Conservation (phyloP, 805 yeast species). For the Candida sithepensis region DNA sequence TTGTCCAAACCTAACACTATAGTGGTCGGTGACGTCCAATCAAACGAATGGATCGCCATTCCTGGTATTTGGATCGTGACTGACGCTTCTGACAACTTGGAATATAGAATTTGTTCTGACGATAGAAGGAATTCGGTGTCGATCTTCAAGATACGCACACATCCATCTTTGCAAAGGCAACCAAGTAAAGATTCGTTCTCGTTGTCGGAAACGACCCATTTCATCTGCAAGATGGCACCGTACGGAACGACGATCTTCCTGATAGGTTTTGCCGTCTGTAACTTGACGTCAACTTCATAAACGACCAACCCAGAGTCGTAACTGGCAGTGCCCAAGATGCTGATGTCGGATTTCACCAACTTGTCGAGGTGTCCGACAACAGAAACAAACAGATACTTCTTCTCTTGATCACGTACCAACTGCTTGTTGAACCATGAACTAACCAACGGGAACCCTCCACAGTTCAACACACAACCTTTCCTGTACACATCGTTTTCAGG, state of each 20-base stretch:
- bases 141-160: slow-evolving; percentile 22
- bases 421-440: slow-evolving; percentile 24
- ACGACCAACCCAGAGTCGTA: slow-evolving; percentile 22
- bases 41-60: slow-evolving; percentile 20
- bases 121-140: slow-evolving; percentile 11
- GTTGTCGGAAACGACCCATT: slow-evolving; percentile 21
- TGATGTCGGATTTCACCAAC: slow-evolving; percentile 15
- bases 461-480: slow-evolving; percentile 24
- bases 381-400: slow-evolving; percentile 27
- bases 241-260: slow-evolving; percentile 18
- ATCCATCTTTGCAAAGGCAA: slow-evolving; percentile 28
- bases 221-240: slow-evolving; percentile 26
- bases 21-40: slow-evolving; percentile 26
- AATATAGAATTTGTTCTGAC: too few relatives aligned
- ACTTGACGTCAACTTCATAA: slow-evolving; percentile 14
- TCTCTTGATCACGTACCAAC: slow-evolving; percentile 11
- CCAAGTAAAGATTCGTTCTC: slow-evolving; percentile 17
- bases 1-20: slow-evolving; percentile 24
- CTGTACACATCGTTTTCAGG: slow-evolving; percentile 21
- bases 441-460: slow-evolving; percentile 30
- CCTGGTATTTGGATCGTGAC: slow-evolving; percentile 17
- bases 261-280: slow-evolving; percentile 3
- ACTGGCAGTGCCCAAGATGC: slow-evolving; percentile 9
- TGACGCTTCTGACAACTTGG: too few relatives aligned
- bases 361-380: slow-evolving; percentile 12